Percentiles rank a stretch among this genome's conserved stretches.
phyloP scores from a whole-genome alignment of 768 basidiomycete species.

The Mycena chlorophos region DNA sequence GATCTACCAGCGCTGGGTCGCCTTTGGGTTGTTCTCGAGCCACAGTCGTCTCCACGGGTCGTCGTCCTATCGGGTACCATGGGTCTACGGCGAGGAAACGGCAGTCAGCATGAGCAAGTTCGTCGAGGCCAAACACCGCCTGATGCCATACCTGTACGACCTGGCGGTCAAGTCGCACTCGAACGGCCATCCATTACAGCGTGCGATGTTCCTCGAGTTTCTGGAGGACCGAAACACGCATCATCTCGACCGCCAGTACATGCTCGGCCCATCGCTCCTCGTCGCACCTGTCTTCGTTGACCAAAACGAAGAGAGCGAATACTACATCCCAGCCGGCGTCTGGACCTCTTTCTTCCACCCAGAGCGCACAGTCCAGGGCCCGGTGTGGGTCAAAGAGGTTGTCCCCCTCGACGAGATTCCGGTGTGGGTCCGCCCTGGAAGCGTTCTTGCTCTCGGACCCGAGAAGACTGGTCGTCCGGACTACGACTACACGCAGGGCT shows the following conservation, averaged over 20 bases:
- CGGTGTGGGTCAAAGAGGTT: slow-evolving; percentile 57
- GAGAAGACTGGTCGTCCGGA: slow-evolving; percentile 53
- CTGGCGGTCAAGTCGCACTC: slow-evolving; percentile 51
- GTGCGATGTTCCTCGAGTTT: slow-evolving; percentile 71
- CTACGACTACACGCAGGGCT: slow-evolving; percentile 51
- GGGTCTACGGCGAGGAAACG: slow-evolving; percentile 74
- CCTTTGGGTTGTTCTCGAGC: slow-evolving; percentile 74
- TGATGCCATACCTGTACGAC: slow-evolving; percentile 74
- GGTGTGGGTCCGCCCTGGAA: slow-evolving; percentile 63
- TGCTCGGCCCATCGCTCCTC: slow-evolving; percentile 53
- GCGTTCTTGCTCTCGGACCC: slow-evolving; percentile 60
- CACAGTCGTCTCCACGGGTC: slow-evolving; percentile 76
- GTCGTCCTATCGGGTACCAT: slow-evolving; percentile 73
- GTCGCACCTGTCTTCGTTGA: slow-evolving; percentile 64
- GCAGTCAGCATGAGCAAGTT: slow-evolving; percentile 62
- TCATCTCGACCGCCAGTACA: slow-evolving; percentile 57
- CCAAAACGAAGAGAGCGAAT: slow-evolving; percentile 52
- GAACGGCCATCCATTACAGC: slow-evolving; percentile 57
- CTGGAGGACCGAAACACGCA: slow-evolving; percentile 59
- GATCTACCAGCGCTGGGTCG: slow-evolving; percentile 76
- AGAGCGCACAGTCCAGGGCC: slow-evolving; percentile 54
- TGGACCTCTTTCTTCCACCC: slow-evolving; percentile 65
- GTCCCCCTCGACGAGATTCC: slow-evolving; percentile 65
- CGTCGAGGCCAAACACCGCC: slow-evolving; percentile 62
- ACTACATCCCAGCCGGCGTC: slow-evolving; percentile 59